Conservation (phyloP, 306 rosid species). For the Lathyrus oleraceus region DNA sequence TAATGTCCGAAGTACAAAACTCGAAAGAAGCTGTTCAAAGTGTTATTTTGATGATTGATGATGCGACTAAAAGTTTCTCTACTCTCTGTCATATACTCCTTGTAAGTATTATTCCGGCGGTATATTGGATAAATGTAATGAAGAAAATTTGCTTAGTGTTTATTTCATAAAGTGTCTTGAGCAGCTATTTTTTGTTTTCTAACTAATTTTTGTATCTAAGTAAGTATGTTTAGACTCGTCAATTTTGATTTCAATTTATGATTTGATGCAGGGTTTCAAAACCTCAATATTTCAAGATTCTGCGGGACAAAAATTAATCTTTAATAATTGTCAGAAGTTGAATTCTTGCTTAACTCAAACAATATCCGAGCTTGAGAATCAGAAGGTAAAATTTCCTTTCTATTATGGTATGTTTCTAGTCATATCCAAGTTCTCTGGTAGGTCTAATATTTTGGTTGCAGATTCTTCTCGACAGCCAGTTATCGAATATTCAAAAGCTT, state of each 20-base stretch:
- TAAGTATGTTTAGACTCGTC: not conserved
- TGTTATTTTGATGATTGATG: conserved; percentile 59
- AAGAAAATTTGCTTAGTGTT: conserved; percentile 9
- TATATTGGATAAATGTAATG: conserved; percentile 2
- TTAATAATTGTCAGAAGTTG: conserved; percentile 51
- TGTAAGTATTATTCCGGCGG: conserved; percentile 54
- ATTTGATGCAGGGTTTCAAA: conserved; percentile 65
- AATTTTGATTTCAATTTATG: conserved; percentile 20
- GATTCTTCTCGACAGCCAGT: conserved; percentile 56
- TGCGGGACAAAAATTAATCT: conserved; percentile 47
- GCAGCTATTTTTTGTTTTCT: conserved; percentile 20
- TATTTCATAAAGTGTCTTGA: conserved; percentile 10
- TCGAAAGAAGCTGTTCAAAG: conserved; percentile 53
- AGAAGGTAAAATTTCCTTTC: conserved; percentile 55
- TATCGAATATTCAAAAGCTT: conserved; percentile 62
- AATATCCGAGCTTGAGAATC: conserved; percentile 62
- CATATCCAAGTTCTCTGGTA: conserved; percentile 25
- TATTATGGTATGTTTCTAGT: conserved; percentile 17
- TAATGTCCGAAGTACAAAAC: conserved; percentile 59
- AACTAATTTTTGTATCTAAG: conserved; percentile 25
- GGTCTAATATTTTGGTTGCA: conserved; percentile 43
- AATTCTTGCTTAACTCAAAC: conserved; percentile 55
- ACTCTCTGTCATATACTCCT: conserved; percentile 49
- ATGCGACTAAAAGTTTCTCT: conserved; percentile 55
- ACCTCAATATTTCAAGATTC: conserved; percentile 42